Percentiles rank a stretch among this genome's conserved stretches.
Conservation (phyloP, 139 green algal species). For the Chlamydomonas sp. region DNA sequence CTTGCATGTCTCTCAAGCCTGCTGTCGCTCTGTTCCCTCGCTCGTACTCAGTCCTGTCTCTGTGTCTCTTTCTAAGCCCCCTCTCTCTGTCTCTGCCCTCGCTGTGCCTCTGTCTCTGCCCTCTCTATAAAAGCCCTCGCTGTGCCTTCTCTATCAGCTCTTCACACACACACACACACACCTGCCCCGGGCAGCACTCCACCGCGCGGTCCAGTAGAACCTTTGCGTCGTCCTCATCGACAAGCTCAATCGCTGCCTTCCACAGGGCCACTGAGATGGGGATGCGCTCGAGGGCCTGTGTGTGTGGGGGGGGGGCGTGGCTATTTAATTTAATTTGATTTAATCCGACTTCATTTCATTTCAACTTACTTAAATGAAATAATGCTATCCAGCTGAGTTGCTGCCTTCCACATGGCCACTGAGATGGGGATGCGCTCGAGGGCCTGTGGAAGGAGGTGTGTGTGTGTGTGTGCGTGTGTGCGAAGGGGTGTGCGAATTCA, state of each 20-base stretch:
- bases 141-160: neutral
- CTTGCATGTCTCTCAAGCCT: too few species aligned
- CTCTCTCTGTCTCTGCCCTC: constrained; percentile 23
- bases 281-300: constrained; percentile 81
- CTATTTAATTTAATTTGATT: too few species aligned
- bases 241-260: constrained; percentile 94
- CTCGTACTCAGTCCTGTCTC: too few species aligned
- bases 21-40: too few species aligned
- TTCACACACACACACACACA: too few species aligned
- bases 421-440: constrained; percentile 80
- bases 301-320: too few species aligned
- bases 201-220: constrained; percentile 81
- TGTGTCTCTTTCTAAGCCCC: too few species aligned
- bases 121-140: neutral
- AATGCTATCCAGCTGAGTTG: constrained; percentile 92
- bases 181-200: constrained; percentile 95
- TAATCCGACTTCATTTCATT: too few species aligned
- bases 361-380: too few species aligned
- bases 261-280: constrained; percentile 84
- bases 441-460: too few species aligned
- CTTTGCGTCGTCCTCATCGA: constrained; percentile 80
- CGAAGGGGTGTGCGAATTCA: too few species aligned
- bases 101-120: neutral
- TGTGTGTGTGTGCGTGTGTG: too few species aligned
- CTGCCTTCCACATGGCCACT: constrained; percentile 93